A percentile compares a stretch with the other conserved stretches of the same genome.
phyloP scores from a whole-genome alignment of 2,329 filamentous ascomycete genomes.

The Calycina herbarum region DNA sequence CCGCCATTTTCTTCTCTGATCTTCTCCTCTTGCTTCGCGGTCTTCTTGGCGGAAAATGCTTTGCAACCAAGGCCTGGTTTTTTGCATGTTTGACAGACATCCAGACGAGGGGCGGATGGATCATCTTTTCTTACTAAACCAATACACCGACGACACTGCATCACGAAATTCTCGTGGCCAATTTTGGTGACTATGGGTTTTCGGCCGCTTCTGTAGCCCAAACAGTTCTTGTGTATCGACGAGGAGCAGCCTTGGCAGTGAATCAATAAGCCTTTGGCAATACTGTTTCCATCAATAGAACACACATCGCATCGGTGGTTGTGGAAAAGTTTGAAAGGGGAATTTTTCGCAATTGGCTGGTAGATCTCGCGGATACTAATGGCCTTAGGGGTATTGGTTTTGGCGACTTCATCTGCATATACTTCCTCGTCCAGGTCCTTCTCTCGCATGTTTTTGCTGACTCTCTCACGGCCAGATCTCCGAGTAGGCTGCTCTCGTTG shows the following conservation, averaged over 20 bases:
- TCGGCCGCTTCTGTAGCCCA: constrained; percentile 70
- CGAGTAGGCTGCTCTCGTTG: constrained; percentile 33
- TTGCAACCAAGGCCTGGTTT: constrained; percentile 66
- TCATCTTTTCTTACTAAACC: constrained; percentile 69
- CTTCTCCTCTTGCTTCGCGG: constrained; percentile 79
- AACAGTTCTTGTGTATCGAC: constrained; percentile 79
- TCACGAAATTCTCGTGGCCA: constrained; percentile 71
- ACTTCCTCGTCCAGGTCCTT: constrained; percentile 51
- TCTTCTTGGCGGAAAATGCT: constrained; percentile 72
- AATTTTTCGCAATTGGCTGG: constrained; percentile 56
- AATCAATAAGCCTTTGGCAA: constrained; percentile 64
- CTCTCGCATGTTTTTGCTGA: constrained; percentile 46
- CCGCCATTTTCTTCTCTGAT: constrained; percentile 77
- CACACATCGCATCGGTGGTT: constrained; percentile 73
- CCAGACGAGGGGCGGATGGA: constrained; percentile 64
- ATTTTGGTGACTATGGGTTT: constrained; percentile 93
- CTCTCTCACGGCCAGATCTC: constrained; percentile 39
- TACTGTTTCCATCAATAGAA: constrained; percentile 53
- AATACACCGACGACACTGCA: constrained; percentile 89
- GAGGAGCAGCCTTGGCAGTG: constrained; percentile 89
- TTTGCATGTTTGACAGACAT: constrained; percentile 70
- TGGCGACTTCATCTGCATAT: constrained; percentile 50
- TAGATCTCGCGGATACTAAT: constrained; percentile 75
- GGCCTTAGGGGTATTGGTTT: constrained; percentile 51
- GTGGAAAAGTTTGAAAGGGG: constrained; percentile 71